Base-by-base conservation (phyloP, 1,284 basidiomycete genomes). In the Sanghuangporus weigelae region DNA sequence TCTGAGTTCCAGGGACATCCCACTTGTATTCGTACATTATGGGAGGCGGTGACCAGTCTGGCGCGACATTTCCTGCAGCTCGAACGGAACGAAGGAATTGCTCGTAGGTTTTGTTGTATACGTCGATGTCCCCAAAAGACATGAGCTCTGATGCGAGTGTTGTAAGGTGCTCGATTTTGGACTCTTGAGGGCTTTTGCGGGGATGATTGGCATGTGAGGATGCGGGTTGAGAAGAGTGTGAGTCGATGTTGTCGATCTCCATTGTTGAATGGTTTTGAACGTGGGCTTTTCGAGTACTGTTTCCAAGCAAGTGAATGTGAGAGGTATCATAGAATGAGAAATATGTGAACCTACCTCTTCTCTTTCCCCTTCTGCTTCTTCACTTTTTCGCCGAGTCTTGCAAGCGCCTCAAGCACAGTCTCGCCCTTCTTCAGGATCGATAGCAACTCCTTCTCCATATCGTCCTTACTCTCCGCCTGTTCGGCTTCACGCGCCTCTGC, bases 391-490 rank as follows among this genome's bases (percentile, higher is more conserved):
- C 96, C 96, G 1, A 98, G 76, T 21, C 96, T 84, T 68, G 95
- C 93, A 62, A 99, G 75, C 3, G 95, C 92, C 72, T 94, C 92
- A 26, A 98, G 78, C 1, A 98, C 92, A 0, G 92, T 92, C 77
- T 99, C 96, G 2, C 93, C 93, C 66, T 91, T 90, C 75, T 91
- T 89, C 73, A 98, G 82, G 73, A 89, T 78, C 10, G 79, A 78
- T 2, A 95, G 78, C 3, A 95, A 79, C 63, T 89, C 81, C 68
- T 81, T 78, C 75, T 95, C 84, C 68, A 95, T 70, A 12, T 82
- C 81, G 62, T 79, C 78, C 75, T 88, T 89, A 59, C 73, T 72
- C 48, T 87, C 87, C 58, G 79, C 81, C 70, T 84, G 80, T 69
- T 80, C 76, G 14, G 87, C 73, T 71, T 90, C 83, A 67, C 80